phyloP scores from a whole-genome alignment of 2,329 filamentous ascomycete species.

The Chaetomiaceae sp. region DNA sequence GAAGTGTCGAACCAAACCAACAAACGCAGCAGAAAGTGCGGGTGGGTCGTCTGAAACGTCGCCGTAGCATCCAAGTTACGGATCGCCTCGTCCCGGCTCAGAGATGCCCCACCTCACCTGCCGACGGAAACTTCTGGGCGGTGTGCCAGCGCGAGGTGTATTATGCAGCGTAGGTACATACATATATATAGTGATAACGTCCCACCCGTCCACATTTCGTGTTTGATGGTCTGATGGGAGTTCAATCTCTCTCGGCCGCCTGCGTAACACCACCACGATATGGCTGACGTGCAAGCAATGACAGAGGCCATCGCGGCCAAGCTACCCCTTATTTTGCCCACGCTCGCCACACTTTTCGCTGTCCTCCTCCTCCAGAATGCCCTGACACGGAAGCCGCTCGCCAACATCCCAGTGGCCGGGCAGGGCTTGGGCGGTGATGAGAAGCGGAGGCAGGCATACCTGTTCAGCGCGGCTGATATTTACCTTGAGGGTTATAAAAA shows the following conservation, averaged over 20 bases:
- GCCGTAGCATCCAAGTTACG: background rate
- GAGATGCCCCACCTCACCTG: background rate
- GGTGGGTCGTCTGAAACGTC: slow-evolving; percentile 7
- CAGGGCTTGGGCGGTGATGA: slow-evolving; percentile 28
- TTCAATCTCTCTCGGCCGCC: too few species aligned
- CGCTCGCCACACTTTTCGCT: slow-evolving; percentile 15
- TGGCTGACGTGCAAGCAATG: slow-evolving; percentile 17
- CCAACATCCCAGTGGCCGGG: slow-evolving; percentile 28
- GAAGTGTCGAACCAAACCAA: background rate
- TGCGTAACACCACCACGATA: slow-evolving; percentile 1
- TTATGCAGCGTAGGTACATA: background rate
- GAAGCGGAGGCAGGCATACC: slow-evolving; percentile 28
- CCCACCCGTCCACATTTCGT: too few species aligned
- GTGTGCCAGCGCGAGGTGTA: background rate
- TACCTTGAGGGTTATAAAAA: slow-evolving; percentile 32
- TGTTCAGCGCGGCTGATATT: slow-evolving; percentile 24
- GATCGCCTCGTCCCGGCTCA: background rate
- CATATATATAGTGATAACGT: too few species aligned
- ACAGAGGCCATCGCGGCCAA: slow-evolving; percentile 10
- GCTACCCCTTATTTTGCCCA: slow-evolving; percentile 22
- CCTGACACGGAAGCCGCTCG: slow-evolving; percentile 20
- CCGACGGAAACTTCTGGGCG: background rate
- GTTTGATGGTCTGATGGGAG: too few species aligned
- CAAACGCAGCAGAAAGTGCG: background rate
- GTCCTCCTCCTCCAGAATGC: slow-evolving; percentile 21